Base-by-base conservation (phyloP, 768 basidiomycete species). In the Lactarius quietus region DNA sequence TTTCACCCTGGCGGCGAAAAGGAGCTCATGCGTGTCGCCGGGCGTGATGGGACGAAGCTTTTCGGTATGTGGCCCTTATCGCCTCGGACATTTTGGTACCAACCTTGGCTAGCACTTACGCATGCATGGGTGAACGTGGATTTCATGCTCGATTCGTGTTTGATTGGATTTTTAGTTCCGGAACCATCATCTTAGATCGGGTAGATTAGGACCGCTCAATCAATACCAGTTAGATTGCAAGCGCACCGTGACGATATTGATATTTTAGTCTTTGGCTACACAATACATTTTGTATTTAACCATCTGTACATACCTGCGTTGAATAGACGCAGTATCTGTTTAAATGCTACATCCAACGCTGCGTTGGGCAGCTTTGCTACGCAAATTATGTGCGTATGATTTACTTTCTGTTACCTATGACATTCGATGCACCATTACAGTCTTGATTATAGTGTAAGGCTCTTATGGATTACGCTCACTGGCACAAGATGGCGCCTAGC, bases 101-200 rank as follows among this genome's bases (percentile, higher is more conserved):
- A 14, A 63, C 35, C n/a, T 28, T 38, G 55, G 48, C 29, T 68
- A 98, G 96, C 90, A 54, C 76, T 84, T 28, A 98, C 95, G 0
- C 96, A 99, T 75, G 92, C 89, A 4, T 99, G 96, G 96, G 95
- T 99, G 36, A 98, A 93, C 70, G 85, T 83, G n/a, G 96, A 99
- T 58, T 89, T 89, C 70, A 97, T 98, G 93, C 80, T 99, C 26
- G 95, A 98, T 73, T 83, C 86, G 38, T 98, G 93, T 75, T 79
- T 97, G 54, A 90, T 99, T 41, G 96, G 96, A 18, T 92, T 97
- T 72, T 78, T 99, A 45, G 86, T 95, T 15, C 75, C 88, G 1
- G 92, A 93, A 70, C 83, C 86, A 33, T 76, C 79, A 36, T 74
- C 77, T 17, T 66, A 61, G 57, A n/a, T 26, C 48, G 12, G 3